Base-by-base conservation (phyloP, 768 basidiomycete species). In the Gyrodon lividus region DNA sequence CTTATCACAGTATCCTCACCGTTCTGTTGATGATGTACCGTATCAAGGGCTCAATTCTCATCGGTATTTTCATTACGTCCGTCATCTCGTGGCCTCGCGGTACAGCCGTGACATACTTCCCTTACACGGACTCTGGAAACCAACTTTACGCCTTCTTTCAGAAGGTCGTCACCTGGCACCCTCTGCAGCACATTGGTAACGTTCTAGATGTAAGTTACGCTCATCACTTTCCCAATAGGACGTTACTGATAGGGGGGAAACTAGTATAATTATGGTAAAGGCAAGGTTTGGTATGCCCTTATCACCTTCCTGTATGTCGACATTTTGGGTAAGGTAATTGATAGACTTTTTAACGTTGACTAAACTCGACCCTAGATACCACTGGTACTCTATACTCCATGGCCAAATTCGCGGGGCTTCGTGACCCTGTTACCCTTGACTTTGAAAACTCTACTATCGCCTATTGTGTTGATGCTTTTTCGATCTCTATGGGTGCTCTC, bases 301-400 rank as follows among this genome's bases (percentile, higher is more conserved):
- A 72, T 91, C 64, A 93, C 91, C 0, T 91, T 94, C 81, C 80
- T 94, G 48, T 93, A 92, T 65, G 91, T 93, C 59, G 89, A 90
- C 69, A 88, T 92, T 56, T 78, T 89, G 60, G 86, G 83, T 85
- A 58, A 41, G 78, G 64, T 55, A 4, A 9, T 8, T 43, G 28
- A n/a, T 31, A 12, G 14, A n/a, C 24, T 50, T 39, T 22, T 33
- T 33, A n/a, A n/a, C 23, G 35, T 44, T 22, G 24, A 16, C 31
- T 42, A 34, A 39, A 51, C 35, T 3, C 37, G 8, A 37, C 19
- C 1, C 13, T 48, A 68, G 71, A 75, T 51, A 76, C 72, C 24
- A 77, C 74, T 48, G 86, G 91, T 62, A 92, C 91, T 8, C 73
- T 94, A 4, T 92, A 92, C 65, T 87, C 91, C 34, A 92, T 94